Conservation (phyloP, 169 alveolate genomes). For the Plasmodium vivax region DNA sequence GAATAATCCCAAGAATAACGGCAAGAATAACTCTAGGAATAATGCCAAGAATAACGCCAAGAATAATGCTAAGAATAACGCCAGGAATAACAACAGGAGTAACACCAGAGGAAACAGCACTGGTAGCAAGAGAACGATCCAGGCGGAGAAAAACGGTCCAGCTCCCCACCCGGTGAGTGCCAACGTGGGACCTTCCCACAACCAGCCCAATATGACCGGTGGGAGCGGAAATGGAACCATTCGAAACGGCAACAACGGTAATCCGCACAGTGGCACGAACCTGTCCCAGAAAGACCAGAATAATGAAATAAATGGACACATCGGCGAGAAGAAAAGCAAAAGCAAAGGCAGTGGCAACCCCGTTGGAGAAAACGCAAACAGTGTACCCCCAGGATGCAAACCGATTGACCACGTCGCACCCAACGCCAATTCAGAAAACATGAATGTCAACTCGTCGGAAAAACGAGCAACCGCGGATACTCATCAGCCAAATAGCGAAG, state of each 20-base stretch:
- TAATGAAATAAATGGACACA: not conserved
- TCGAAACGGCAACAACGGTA: not conserved
- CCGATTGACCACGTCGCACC: not conserved
- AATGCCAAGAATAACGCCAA: not conserved
- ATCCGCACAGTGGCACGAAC: not conserved
- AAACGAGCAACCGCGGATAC: not conserved
- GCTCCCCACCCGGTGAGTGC: not conserved
- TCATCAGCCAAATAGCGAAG: not conserved
- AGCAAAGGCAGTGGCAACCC: not conserved
- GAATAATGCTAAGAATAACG: not conserved
- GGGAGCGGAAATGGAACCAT: not conserved
- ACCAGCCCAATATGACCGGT: not conserved
- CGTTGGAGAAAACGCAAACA: not conserved
- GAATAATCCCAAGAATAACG: not conserved
- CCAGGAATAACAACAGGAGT: not conserved
- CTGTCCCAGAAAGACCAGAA: not conserved
- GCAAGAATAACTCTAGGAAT: not conserved
- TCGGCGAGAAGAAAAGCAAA: not conserved
- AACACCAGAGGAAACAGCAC: not conserved
- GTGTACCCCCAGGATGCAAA: not conserved
- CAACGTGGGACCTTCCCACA: not conserved
- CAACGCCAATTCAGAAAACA: not conserved
- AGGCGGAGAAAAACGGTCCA: not conserved
- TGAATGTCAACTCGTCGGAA: not conserved
- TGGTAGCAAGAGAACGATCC: conserved; percentile 3